Evolutionary conservation across 139 green algal species (phyloP).

Genomic region (Coccomyxa sp.): DNA sequence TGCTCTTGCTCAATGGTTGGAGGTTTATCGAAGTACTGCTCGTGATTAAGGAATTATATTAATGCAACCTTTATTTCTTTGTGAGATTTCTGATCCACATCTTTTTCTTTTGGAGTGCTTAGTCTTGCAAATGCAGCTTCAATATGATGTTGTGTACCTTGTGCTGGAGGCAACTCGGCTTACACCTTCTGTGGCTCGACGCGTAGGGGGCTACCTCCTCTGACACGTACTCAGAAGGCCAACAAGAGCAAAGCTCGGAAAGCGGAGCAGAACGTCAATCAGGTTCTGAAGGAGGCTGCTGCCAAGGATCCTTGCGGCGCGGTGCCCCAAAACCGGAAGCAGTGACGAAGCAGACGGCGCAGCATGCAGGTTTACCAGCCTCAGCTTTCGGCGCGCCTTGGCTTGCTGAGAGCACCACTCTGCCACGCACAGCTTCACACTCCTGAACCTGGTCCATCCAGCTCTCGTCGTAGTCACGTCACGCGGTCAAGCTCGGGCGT

Average conservation of each 20-base stretch:
- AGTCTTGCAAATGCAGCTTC: too few relatives aligned
- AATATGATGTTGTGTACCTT: too few relatives aligned
- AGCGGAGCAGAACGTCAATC: not conserved
- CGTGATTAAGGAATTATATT: not conserved
- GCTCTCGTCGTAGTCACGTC: not conserved
- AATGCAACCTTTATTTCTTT: not conserved
- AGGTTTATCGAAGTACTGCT: not conserved
- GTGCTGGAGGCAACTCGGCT: too few relatives aligned
- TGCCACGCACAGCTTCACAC: not conserved
- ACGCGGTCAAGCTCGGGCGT: not conserved
- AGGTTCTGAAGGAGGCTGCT: not conserved
- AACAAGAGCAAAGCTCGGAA: not conserved
- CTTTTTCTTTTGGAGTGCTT: too few relatives aligned
- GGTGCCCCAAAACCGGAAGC: too few relatives aligned
- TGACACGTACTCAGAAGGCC: not conserved
- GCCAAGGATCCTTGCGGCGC: not conserved
- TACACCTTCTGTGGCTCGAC: too few relatives aligned
- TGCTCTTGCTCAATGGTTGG: not conserved
- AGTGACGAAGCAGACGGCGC: too few relatives aligned
- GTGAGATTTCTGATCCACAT: too few relatives aligned
- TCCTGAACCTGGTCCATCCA: not conserved
- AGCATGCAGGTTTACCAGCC: too few relatives aligned
- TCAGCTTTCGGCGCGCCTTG: too few relatives aligned
- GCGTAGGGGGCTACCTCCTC: not conserved
- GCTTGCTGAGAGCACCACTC: too few relatives aligned